A percentile compares a stretch with the other conserved stretches of the same genome.
These are phyloP conservation scores for Tricholoma matsutake DNA, from an alignment of 768 basidiomycete genomes.

Conservation along the genomic window DNA sequence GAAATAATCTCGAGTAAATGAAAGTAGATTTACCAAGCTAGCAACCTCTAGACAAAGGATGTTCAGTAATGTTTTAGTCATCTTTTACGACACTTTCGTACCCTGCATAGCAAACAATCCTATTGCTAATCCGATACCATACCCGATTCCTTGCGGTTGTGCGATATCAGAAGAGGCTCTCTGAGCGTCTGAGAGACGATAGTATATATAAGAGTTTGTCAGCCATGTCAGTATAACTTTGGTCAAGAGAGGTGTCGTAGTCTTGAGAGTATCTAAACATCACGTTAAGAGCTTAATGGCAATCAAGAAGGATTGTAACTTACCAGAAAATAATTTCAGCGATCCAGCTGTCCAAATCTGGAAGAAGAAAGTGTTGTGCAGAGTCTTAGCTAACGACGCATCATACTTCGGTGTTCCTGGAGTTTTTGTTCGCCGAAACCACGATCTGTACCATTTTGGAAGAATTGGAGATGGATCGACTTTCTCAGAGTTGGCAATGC, in stretches of 20 bases:
- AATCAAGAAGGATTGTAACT: not conserved
- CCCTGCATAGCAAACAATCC: constrained; percentile 53
- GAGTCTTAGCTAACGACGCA: constrained; percentile 31
- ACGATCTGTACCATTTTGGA: not conserved
- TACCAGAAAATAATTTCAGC: constrained; percentile 36
- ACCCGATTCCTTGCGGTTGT: constrained; percentile 43
- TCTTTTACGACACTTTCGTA: constrained; percentile 15
- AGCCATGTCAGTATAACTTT: constrained; percentile 48
- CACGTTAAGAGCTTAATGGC: not conserved
- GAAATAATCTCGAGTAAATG: not conserved
- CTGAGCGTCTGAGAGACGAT: constrained; percentile 29
- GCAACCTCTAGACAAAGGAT: constrained; percentile 21
- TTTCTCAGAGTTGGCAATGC: not conserved
- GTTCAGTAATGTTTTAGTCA: not conserved
- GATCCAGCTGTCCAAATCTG: constrained; percentile 36
- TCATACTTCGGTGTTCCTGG: constrained; percentile 24
- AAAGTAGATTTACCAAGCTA: constrained; percentile 26
- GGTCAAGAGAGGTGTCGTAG: constrained; percentile 44
- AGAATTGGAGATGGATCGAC: not conserved
- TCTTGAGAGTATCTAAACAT: constrained; percentile 39
- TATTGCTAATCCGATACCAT: constrained; percentile 50
- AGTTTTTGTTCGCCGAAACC: constrained; percentile 1
- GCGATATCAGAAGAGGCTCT: constrained; percentile 22
- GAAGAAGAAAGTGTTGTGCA: constrained; percentile 34
- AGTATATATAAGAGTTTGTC: constrained; percentile 37